phyloP scores from a whole-genome alignment of 148 eudicot species.

The Amaranthus palmeri region DNA sequence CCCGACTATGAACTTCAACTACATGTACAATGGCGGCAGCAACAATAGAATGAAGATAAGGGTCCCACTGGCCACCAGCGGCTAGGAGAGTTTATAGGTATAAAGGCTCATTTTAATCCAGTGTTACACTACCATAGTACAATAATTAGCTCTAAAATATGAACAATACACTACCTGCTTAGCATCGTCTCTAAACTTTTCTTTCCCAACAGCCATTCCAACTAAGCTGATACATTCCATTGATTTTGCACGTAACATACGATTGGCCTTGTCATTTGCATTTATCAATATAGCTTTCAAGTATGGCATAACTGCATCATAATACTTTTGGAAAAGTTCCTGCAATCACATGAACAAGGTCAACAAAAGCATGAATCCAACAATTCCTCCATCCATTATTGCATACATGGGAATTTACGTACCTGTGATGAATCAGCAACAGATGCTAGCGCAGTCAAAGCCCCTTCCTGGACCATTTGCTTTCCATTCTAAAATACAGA shows the following conservation, averaged over 20 bases:
- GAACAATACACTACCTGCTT: slow-evolving; percentile 29
- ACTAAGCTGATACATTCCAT: slow-evolving; percentile 47
- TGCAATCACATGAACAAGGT: slow-evolving; percentile 20
- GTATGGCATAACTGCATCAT: slow-evolving; percentile 48
- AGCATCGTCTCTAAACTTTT: slow-evolving; percentile 44
- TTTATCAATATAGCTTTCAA: slow-evolving; percentile 35
- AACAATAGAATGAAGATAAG: neutral
- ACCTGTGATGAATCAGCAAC: slow-evolving; percentile 51
- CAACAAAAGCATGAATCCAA: slow-evolving; percentile 1
- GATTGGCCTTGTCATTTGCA: slow-evolving; percentile 37
- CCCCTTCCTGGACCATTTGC: slow-evolving; percentile 49
- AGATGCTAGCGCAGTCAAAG: slow-evolving; percentile 45
- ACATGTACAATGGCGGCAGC: neutral
- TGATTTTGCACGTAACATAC: slow-evolving; percentile 44
- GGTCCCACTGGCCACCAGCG: neutral
- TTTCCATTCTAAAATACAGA: slow-evolving; percentile 38
- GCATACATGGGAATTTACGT: neutral
- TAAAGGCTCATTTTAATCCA: neutral
- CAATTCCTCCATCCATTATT: neutral
- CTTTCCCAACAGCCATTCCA: slow-evolving; percentile 56
- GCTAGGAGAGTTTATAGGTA: neutral
- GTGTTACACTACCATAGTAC: neutral
- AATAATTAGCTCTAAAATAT: neutral
- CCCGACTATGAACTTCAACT: neutral
- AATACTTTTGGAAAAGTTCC: slow-evolving; percentile 43